Evolutionary conservation across 192 early-diverging fungal species (phyloP), one percentile per base, ranked within the genome.

Genomic region (Mortierella antarctica): DNA sequence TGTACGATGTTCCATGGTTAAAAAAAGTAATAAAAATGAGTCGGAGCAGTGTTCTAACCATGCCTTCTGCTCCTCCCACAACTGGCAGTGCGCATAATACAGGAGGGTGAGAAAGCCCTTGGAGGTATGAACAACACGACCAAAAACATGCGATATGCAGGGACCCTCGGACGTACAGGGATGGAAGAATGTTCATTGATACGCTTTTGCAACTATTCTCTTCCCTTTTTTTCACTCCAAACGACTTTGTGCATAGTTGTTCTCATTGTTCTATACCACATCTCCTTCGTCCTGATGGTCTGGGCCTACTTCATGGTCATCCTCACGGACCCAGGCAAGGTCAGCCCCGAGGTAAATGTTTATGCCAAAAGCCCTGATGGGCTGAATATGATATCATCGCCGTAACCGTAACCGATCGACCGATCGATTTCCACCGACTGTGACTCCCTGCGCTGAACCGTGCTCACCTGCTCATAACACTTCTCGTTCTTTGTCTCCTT

Each of bases 291-390:
- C 21, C 15, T 80, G 48, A 80, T 80, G 77, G 44, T 71, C 1
- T 80, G 77, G 77, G 57, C 77, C 1, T 80, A 80, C 59, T 59
- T 31, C 7, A 80, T 80, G 77, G 77, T 80, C 48, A 72, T 80
- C 41, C 52, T 80, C 6, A 63, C 60, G 8, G 77, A 80, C 44
- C 77, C 77, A 40, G 77, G 77, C 48, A 64, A 61, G 18, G 70
- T 80, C 14, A 68, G 51, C 2, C 31, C 64, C 8, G 77, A 80
- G 60, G 77, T 80, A 80, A 51, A n/a, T n/a, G n/a, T 8, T 45
- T 50, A 41, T 5, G 11, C 0, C 2, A 42, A 40, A 31, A 51
- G 4, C 18, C 7, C 2, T 41, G 18, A 44, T 23, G 23, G 2
- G 23, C 7, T 10, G 15, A 42, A 50, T 39, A 73, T 73, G 71